Evolutionary conservation across 1,284 basidiomycete species (phyloP), one percentile per base, ranked within the genome.

Genomic region (Ceratobasidium sp.): DNA sequence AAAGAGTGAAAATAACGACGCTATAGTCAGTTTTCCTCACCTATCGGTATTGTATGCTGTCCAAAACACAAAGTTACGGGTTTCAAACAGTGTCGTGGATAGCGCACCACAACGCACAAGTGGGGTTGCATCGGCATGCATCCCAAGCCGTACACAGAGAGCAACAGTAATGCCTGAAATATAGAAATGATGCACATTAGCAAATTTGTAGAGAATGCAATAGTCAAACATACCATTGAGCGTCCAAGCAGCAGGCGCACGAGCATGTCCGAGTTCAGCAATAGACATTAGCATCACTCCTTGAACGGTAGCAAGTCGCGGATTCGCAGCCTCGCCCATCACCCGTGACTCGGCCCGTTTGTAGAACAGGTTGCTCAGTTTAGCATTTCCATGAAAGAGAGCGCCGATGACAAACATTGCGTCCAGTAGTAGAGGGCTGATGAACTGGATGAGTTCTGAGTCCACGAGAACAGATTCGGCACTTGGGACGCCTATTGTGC

Each of bases 61-160:
- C 67, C 67, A 71, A 46, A 71, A 71, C 1, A 59, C 67, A 46
- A 71, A 71, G 44, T 71, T 71, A 6, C 67, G 67, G 23, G 55
- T 41, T 50, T 71, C 67, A 61, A 71, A 71, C 46, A 71, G 46
- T n/a, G 55, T 58, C 30, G 47, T 71, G 11, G 67, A 71, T n/a
- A 71, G 59, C 1, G 23, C 32, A 18, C 57, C 57, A 23, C 46
- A 26, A 38, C 67, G 67, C 1, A 71, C 44, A 35, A 71, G 67
- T 21, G 67, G 67, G n/a, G 55, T 59, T 1, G 67, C 67, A 50
- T 71, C 67, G 35, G 59, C 57, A 21, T 71, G 58, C 55, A 71
- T 71, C 2, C 67, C 67, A 49, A 71, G 57, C 23, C 67, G 67
- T 2, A 59, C 30, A 50, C 38, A 71, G 16, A 59, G 44, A 13